Evolutionary conservation across 345 rosid species (phyloP).

Genomic region (Eucalyptus pauciflora): DNA sequence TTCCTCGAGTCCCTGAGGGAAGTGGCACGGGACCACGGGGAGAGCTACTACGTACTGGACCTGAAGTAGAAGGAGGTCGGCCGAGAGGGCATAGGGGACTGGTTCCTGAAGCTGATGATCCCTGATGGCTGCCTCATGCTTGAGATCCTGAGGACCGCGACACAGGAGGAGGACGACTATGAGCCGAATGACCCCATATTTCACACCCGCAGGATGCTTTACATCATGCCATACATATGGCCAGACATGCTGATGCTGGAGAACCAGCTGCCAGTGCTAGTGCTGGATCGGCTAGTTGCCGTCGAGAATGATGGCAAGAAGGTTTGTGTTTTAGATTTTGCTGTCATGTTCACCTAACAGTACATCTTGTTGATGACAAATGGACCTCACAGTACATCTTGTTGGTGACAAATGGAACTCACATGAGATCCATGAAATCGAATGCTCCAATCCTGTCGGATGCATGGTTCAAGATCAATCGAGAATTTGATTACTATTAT

Average conservation of each 20-base stretch:
- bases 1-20: neutral
- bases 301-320: neutral
- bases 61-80: neutral
- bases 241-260: slow-evolving; percentile 45
- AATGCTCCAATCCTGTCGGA: neutral
- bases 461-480: neutral
- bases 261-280: slow-evolving; percentile 32
- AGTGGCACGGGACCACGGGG: neutral
- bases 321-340: neutral
- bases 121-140: slow-evolving; percentile 42
- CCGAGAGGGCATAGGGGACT: neutral
- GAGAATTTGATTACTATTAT: neutral
- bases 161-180: too few species aligned
- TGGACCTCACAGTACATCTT: too few species aligned
- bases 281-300: slow-evolving; percentile 1
- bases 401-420: neutral
- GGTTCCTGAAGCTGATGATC: slow-evolving; percentile 28
- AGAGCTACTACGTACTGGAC: neutral
- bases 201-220: too few species aligned
- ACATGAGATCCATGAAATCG: neutral
- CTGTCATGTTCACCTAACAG: neutral
- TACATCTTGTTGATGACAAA: neutral
- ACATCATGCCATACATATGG: slow-evolving; percentile 17
- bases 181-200: too few species aligned
- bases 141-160: neutral